Evolutionary conservation across 1,284 basidiomycete species (phyloP), one percentile per base, ranked within the genome.

Genomic region (Trametes hirsuta): DNA sequence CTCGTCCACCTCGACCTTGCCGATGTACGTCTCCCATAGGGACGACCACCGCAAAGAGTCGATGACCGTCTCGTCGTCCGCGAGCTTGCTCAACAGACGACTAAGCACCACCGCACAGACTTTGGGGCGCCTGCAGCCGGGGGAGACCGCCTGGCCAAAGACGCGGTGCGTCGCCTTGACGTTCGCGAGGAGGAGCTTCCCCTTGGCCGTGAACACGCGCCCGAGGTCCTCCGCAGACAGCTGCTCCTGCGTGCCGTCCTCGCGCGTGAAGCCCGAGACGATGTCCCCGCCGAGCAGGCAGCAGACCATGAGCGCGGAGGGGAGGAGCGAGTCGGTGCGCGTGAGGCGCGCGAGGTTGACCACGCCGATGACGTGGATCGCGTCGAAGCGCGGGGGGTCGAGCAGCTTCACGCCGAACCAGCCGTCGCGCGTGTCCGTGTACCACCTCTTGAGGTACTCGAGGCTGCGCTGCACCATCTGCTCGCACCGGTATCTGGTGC

Each of bases 331-430:
- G 52, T 53, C 48, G 14, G 55, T 44, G n/a, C 37, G 36, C 10
- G 55, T 40, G 47, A 58, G 44, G n/a, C 62, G 58, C 6, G 62
- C 62, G 51, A 59, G 62, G 54, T 60, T 59, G 21, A 60, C 58
- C 21, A 57, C 54, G 42, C 51, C 58, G 52, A 63, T 53, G 9
- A 24, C 24, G 54, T 63, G 61, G 30, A 50, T 35, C 34, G 49
- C 22, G 35, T 36, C 24, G 57, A 62, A 62, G 9, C 34, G 12
- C 1, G 57, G 61, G 1, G 61, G 61, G 30, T 48, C 49, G 37
- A 55, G 50, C 11, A 41, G 25, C 47, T 44, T 30, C 35, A 53
- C 57, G 41, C 47, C 39, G 30, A 47, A 52, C 57, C 56, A 62
- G 40, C 25, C 37, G 46, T 56, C 53, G 46, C 53, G 55, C 53